These are phyloP conservation scores for Aureobasidium mangrovei DNA, from an alignment of 2,329 filamentous ascomycete species.

Conservation along the genomic window DNA sequence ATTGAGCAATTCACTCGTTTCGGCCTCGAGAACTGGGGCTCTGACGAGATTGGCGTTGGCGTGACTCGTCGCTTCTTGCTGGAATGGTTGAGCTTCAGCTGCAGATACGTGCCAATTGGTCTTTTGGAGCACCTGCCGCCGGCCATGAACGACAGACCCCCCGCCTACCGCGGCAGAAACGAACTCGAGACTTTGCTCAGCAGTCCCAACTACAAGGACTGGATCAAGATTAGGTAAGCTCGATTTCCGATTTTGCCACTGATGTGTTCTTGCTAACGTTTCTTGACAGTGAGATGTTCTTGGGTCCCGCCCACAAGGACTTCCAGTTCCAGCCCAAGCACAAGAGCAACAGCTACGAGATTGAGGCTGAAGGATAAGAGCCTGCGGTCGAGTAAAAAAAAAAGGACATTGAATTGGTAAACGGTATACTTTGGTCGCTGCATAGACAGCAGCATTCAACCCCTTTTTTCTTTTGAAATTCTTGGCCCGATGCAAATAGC, in stretches of 20 bases:
- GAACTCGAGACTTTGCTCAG: conserved; percentile 90
- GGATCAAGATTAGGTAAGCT: conserved; percentile 91
- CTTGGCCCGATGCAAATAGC: no score
- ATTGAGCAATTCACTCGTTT: conserved; percentile 85
- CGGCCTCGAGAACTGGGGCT: conserved; percentile 90
- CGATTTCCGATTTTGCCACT: neutral
- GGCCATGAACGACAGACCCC: conserved; percentile 79
- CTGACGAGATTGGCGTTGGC: conserved; percentile 86
- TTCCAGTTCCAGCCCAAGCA: conserved; percentile 97
- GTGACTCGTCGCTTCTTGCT: conserved; percentile 86
- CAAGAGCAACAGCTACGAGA: conserved; percentile 85
- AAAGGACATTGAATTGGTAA: neutral
- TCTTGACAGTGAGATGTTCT: conserved; percentile 77
- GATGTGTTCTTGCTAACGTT: neutral
- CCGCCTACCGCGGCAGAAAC: conserved; percentile 71
- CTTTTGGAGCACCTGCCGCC: conserved; percentile 83
- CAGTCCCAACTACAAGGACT: conserved; percentile 88
- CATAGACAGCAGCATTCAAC: no score
- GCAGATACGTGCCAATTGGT: conserved; percentile 84
- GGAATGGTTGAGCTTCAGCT: conserved; percentile 90
- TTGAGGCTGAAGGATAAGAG: conserved; percentile 57
- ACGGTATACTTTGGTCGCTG: neutral
- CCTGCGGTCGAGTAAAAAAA: neutral
- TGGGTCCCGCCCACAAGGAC: conserved; percentile 78
- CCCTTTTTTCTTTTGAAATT: no score